Conservation (phyloP, 805 yeast species). For the Lachancea thermotolerans region DNA sequence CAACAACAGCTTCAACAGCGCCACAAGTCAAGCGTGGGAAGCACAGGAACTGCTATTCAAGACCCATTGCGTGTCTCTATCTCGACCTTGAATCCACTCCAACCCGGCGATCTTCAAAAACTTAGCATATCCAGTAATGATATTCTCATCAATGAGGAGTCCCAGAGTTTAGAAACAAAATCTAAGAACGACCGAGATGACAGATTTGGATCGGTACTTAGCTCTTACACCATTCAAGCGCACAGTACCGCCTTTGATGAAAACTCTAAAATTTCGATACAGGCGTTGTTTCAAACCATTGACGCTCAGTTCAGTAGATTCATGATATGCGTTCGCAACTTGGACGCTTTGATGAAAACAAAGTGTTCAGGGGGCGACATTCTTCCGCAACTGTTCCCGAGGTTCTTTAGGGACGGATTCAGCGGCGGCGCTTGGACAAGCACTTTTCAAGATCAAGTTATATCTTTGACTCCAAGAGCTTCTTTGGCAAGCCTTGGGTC, state of each 20-base stretch:
- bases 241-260: slow-evolving; percentile 7
- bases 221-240: slow-evolving; percentile 8
- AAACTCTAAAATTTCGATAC: slow-evolving; percentile 11
- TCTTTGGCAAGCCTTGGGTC: slow-evolving; percentile 1
- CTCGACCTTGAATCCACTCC: slow-evolving; percentile 3
- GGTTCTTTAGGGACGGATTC: slow-evolving; percentile 58
- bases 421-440: slow-evolving; percentile 79
- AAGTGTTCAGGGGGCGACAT: slow-evolving; percentile 17
- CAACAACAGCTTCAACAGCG: not conserved
- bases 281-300: slow-evolving; percentile 13
- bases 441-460: slow-evolving; percentile 34
- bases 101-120: slow-evolving; percentile 6
- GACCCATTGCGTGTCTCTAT: slow-evolving; percentile 6
- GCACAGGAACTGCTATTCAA: slow-evolving; percentile 6
- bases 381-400: slow-evolving; percentile 62
- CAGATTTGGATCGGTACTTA: slow-evolving; percentile 2
- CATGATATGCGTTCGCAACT: slow-evolving; percentile 24
- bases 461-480: not conserved
- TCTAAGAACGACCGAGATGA: not conserved
- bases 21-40: slow-evolving; percentile 4
- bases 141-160: slow-evolving; percentile 6
- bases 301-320: slow-evolving; percentile 27
- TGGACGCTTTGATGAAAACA: slow-evolving; percentile 25
- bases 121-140: slow-evolving; percentile 18
- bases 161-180: not conserved